Evolutionary conservation across 2,329 filamentous ascomycete genomes (phyloP).

Genomic region (Macrophomina tecta): DNA sequence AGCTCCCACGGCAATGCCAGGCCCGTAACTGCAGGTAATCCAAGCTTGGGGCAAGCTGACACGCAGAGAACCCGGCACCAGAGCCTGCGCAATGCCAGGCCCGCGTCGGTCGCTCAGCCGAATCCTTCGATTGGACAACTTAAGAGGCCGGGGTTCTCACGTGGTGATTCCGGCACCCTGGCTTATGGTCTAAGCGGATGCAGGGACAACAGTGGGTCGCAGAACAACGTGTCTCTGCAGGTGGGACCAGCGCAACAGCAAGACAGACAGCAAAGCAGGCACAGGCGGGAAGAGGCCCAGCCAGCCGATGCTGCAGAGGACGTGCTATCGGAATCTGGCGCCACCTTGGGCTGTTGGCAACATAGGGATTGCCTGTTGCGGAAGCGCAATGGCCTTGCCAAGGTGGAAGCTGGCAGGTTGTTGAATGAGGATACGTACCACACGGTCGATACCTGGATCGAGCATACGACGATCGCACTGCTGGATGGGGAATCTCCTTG

Average conservation of each 20-base stretch:
- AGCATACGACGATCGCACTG: constrained; percentile 22
- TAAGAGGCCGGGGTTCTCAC: background rate
- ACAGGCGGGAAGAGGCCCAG: background rate
- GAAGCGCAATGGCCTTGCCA: background rate
- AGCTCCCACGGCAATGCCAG: background rate
- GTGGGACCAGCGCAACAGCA: background rate
- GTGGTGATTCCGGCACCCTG: constrained; percentile 1
- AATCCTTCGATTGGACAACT: background rate
- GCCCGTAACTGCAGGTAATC: background rate
- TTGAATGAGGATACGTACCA: background rate
- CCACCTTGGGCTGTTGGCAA: constrained; percentile 12
- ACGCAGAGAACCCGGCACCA: background rate
- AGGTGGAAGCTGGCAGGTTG: background rate
- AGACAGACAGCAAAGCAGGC: constrained; percentile 2
- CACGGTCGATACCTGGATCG: constrained; percentile 3
- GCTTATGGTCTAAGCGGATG: constrained; percentile 11
- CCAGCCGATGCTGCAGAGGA: background rate
- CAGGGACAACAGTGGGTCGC: constrained; percentile 15
- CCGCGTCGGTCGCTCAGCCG: constrained; percentile 2
- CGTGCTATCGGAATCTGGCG: constrained; percentile 19
- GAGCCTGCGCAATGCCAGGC: background rate
- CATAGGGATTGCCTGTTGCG: constrained; percentile 11
- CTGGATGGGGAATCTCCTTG: constrained; percentile 8
- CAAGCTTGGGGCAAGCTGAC: background rate
- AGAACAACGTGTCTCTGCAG: constrained; percentile 5